A percentile compares a stretch with the other conserved stretches of the same genome.
Evolutionary conservation across 768 basidiomycete species (phyloP).

Genomic region (Kwoniella mangroviensis): DNA sequence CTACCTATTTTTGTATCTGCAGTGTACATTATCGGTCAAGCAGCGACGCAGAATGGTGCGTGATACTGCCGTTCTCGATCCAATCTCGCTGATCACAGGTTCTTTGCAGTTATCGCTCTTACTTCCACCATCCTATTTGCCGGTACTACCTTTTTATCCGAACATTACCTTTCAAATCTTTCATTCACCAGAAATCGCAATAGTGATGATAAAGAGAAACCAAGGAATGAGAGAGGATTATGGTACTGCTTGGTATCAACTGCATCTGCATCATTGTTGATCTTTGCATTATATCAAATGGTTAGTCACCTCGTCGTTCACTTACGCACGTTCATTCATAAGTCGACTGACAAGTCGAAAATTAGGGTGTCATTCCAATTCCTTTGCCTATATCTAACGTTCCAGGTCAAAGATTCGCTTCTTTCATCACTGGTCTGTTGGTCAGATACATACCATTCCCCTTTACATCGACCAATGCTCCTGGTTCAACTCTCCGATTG

Average conservation of each 20-base stretch:
- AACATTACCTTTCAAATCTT: constrained; percentile 1
- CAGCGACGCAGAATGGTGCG: constrained; percentile 18
- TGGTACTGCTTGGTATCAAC: constrained; percentile 9
- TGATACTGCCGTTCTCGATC: background rate
- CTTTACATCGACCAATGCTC: constrained; percentile 20
- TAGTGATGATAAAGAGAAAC: constrained; percentile 15
- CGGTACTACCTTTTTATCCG: constrained; percentile 11
- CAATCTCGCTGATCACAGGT: background rate
- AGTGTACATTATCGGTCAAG: constrained; percentile 12
- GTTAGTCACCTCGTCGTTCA: constrained; percentile 12
- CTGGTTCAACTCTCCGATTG: constrained; percentile 22
- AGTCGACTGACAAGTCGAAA: background rate
- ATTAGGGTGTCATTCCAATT: constrained; percentile 23
- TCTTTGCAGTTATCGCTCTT: background rate
- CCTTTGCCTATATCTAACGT: constrained; percentile 27
- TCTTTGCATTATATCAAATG: constrained; percentile 10
- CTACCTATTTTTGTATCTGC: constrained; percentile 7
- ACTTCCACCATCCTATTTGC: constrained; percentile 14
- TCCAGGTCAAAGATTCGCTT: constrained; percentile 22
- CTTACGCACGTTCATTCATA: constrained; percentile 13
- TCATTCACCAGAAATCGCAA: background rate
- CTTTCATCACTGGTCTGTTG: constrained; percentile 28
- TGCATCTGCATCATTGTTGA: constrained; percentile 3
- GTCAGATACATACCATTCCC: constrained; percentile 34
- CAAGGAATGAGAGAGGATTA: background rate